These are phyloP conservation scores for Xylaria sp. DNA, from an alignment of 2,329 filamentous ascomycete genomes.

Conservation along the genomic window DNA sequence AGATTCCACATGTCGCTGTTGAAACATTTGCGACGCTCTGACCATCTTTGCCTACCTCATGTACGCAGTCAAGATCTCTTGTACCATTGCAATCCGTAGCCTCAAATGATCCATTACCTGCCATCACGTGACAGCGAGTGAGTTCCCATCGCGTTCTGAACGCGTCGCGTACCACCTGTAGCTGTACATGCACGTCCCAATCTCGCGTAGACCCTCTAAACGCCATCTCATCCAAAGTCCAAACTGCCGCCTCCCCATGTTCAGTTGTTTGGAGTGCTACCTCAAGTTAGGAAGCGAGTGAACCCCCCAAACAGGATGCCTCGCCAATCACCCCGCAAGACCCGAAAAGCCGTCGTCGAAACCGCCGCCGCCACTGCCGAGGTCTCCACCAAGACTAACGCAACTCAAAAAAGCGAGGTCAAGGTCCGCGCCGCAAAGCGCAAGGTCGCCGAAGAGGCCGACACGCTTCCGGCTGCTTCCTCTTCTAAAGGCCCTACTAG, in stretches of 20 bases:
- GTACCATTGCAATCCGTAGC: no score
- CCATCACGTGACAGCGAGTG: conserved; percentile 25
- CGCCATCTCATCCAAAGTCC: not conserved
- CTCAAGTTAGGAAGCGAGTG: not conserved
- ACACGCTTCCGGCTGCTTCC: no score
- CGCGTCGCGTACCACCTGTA: conserved; percentile 12
- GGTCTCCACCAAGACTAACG: conserved; percentile 26
- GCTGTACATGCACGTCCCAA: not conserved
- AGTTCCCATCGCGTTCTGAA: conserved; percentile 14
- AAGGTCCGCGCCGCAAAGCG: conserved; percentile 26
- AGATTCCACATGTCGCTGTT: not conserved
- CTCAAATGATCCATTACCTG: no score
- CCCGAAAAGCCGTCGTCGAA: conserved; percentile 16
- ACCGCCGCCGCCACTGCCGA: conserved; percentile 25
- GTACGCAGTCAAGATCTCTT: no score
- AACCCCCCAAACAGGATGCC: conserved; percentile 22
- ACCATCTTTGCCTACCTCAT: no score
- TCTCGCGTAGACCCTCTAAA: not conserved
- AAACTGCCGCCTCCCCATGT: not conserved
- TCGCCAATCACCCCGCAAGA: conserved; percentile 20
- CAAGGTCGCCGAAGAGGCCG: conserved; percentile 22
- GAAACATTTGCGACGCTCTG: not conserved
- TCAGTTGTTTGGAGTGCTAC: conserved; percentile 1
- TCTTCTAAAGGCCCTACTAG: no score
- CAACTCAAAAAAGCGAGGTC: conserved; percentile 17